Percentiles rank a stretch among this genome's conserved stretches.
Evolutionary conservation across 306 rosid species (phyloP).

Genomic region (Citrullus amarus): DNA sequence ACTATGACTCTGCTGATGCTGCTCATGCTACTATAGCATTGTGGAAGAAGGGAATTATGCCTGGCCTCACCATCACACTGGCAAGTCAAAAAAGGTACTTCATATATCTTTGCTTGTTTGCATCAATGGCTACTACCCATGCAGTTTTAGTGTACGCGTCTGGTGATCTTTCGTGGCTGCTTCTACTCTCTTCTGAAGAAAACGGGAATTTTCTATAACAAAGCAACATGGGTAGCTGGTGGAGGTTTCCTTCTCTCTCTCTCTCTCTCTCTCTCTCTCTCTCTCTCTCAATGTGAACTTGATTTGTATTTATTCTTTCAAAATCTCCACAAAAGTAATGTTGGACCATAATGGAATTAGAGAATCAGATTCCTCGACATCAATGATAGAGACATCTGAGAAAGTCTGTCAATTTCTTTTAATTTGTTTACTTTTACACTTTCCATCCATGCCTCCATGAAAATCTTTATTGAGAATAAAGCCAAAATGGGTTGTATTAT

Average conservation of each 20-base stretch:
- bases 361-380: slow-evolving; percentile 8
- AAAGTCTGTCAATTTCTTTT: background rate
- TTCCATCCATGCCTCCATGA: slow-evolving; percentile 1
- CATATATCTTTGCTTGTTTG: background rate
- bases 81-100: background rate
- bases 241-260: background rate
- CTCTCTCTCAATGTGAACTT: background rate
- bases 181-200: background rate
- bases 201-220: background rate
- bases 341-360: slow-evolving; percentile 1
- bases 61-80: background rate
- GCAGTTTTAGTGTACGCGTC: background rate
- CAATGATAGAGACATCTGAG: slow-evolving; percentile 2
- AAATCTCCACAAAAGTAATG: background rate
- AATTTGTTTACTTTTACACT: background rate
- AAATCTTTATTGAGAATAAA: background rate
- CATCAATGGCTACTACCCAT: background rate
- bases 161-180: background rate
- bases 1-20: background rate
- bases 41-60: background rate
- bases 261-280: background rate
- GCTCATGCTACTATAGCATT: background rate
- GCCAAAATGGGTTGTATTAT: background rate
- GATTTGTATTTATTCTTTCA: slow-evolving; percentile 8
- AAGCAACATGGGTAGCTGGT: background rate